Evolutionary conservation across 768 basidiomycete species (phyloP).

Genomic region (Hydnomerulius pinastri): DNA sequence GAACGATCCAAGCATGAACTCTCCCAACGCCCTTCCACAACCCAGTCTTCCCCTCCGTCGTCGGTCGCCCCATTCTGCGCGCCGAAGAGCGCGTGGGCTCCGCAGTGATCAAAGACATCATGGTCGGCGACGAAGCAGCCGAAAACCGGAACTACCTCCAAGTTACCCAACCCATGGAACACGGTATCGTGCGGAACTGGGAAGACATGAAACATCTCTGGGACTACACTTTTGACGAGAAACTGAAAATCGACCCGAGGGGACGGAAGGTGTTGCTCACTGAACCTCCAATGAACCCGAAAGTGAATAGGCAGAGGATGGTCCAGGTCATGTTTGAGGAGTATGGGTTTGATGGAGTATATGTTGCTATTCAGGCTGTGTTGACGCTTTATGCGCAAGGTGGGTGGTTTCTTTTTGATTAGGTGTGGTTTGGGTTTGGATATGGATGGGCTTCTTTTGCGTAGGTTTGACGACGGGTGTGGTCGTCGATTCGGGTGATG

Average conservation of each 20-base stretch:
- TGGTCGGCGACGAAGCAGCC: conserved; percentile 97
- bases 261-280: conserved; percentile 92
- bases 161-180: conserved; percentile 98
- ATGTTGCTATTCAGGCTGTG: conserved; percentile 98
- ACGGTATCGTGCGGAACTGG: conserved; percentile 99
- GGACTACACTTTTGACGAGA: conserved; percentile 98
- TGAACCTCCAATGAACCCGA: conserved; percentile 99
- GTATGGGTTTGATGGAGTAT: conserved; percentile 94
- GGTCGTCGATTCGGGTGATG: conserved; percentile 98
- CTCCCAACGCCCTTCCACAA: neutral
- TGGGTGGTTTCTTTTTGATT: conserved; percentile 38
- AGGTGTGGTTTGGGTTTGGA: neutral
- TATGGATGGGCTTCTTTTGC: conserved; percentile 1
- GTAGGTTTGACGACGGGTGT: conserved; percentile 96
- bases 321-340: conserved; percentile 99
- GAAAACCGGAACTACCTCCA: conserved; percentile 94
- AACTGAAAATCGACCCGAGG: conserved; percentile 83
- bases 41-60: conserved; percentile 92
- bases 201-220: conserved; percentile 98
- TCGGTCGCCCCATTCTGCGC: conserved; percentile 95
- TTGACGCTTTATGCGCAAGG: conserved; percentile 98
- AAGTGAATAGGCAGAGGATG: conserved; percentile 89
- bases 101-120: conserved; percentile 91
- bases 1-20: neutral
- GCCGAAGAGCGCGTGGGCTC: conserved; percentile 93